Evolutionary conservation across 768 basidiomycete genomes (phyloP).

Genomic region (Lyophyllum atratum): DNA sequence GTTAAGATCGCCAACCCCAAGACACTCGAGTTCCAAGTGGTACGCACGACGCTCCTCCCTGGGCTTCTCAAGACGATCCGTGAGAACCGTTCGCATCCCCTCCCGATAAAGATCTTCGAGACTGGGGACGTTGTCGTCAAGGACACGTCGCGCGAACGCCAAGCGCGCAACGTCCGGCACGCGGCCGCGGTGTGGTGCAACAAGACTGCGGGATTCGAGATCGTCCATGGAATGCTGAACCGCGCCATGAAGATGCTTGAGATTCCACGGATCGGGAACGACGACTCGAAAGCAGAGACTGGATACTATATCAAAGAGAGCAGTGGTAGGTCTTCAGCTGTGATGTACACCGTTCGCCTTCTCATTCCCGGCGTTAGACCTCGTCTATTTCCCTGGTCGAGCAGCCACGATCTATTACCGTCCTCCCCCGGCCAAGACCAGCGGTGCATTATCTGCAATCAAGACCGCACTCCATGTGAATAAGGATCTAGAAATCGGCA

Average conservation of each 20-base stretch:
- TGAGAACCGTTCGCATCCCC: conserved; percentile 91
- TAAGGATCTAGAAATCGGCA: conserved; percentile 77
- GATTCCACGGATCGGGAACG: conserved; percentile 71
- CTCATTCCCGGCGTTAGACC: conserved; percentile 51
- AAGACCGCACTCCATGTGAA: conserved; percentile 41
- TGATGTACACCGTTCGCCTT: neutral
- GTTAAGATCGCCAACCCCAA: conserved; percentile 97
- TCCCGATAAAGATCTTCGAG: conserved; percentile 95
- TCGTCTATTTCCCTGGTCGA: conserved; percentile 93
- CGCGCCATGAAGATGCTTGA: conserved; percentile 96
- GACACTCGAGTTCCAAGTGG: conserved; percentile 96
- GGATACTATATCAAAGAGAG: conserved; percentile 94
- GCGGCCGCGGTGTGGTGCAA: conserved; percentile 95
- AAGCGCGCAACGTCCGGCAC: conserved; percentile 85
- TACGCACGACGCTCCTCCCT: conserved; percentile 93
- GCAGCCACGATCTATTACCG: conserved; percentile 93
- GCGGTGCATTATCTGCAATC: conserved; percentile 31
- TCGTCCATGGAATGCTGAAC: conserved; percentile 93
- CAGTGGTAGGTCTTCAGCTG: conserved; percentile 57
- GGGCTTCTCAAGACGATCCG: conserved; percentile 96
- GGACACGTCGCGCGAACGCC: conserved; percentile 73
- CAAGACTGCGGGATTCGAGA: conserved; percentile 95
- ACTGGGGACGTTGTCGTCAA: conserved; percentile 92
- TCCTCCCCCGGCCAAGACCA: conserved; percentile 39
- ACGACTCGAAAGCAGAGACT: conserved; percentile 53